Evolutionary conservation across 352 stramenopile genomes (phyloP).

Genomic region (Pythium vanterpoolii): DNA sequence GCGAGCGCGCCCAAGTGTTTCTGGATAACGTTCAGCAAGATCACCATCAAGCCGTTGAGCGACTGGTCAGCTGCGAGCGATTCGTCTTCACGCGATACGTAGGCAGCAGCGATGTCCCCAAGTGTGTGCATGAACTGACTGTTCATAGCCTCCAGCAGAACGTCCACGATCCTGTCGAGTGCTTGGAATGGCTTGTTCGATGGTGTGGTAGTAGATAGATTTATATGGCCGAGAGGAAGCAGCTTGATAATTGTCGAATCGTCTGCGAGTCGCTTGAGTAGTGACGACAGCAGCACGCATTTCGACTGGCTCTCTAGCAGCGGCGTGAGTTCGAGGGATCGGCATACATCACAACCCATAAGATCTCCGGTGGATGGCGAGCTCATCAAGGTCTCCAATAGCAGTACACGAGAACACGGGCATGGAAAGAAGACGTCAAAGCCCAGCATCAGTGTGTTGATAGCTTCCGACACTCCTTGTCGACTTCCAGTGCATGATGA

Average conservation of each 20-base stretch:
- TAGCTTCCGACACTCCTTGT: constrained; percentile 30
- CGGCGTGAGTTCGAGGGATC: not conserved
- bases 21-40: constrained; percentile 11
- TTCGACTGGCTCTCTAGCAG: constrained; percentile 25
- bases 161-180: not conserved
- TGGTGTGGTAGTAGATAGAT: not conserved
- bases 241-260: constrained; percentile 51
- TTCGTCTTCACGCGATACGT: not conserved
- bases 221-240: constrained; percentile 19
- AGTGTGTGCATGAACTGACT: constrained; percentile 14
- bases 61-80: not conserved
- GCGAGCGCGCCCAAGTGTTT: constrained; percentile 18
- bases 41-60: not conserved
- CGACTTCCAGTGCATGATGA: not conserved
- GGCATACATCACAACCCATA: not conserved
- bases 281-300: constrained; percentile 40
- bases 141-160: constrained; percentile 5
- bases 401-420: constrained; percentile 50
- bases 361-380: not conserved
- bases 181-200: not conserved
- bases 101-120: not conserved
- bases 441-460: constrained; percentile 63
- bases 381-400: constrained; percentile 47
- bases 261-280: constrained; percentile 68
- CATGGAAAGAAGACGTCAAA: constrained; percentile 90